phyloP scores from a whole-genome alignment of 768 basidiomycete genomes.

The Leucocoprinus birnbaumii region DNA sequence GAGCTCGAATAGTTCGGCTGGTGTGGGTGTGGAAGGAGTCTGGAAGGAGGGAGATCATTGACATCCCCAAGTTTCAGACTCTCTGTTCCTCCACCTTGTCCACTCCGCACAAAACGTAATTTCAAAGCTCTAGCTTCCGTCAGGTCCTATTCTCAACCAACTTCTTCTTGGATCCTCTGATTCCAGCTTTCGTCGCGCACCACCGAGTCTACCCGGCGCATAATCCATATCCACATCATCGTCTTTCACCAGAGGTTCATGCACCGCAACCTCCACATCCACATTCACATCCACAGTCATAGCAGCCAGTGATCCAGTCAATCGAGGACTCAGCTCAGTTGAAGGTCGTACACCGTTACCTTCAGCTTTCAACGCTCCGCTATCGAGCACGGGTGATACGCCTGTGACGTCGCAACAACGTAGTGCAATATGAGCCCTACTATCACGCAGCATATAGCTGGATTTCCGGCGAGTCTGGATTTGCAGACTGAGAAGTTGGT shows the following conservation, averaged over 20 bases:
- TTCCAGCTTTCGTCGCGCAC: conserved; percentile 1
- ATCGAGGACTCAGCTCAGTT: too few relatives aligned
- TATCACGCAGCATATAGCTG: conserved; percentile 21
- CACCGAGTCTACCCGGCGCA: not conserved
- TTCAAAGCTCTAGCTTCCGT: conserved; percentile 81
- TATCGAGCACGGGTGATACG: conserved; percentile 18
- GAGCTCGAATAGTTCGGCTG: too few relatives aligned
- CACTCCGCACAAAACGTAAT: conserved; percentile 86
- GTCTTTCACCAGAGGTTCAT: too few relatives aligned
- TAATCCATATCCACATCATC: too few relatives aligned
- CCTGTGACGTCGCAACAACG: conserved; percentile 14
- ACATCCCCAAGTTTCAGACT: too few relatives aligned
- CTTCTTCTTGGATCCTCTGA: conserved; percentile 11
- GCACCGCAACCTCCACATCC: not conserved
- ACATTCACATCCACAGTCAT: not conserved
- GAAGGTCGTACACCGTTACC: conserved; percentile 8
- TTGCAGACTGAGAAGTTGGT: conserved; percentile 86
- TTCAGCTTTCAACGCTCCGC: conserved; percentile 1
- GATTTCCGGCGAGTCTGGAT: conserved; percentile 34
- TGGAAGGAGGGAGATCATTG: too few relatives aligned
- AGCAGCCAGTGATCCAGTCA: too few relatives aligned
- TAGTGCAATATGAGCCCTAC: conserved; percentile 16
- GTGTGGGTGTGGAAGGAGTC: too few relatives aligned
- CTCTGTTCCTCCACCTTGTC: conserved; percentile 22
- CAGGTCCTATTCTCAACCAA: conserved; percentile 22